Conservation (phyloP, 2,329 filamentous ascomycete genomes). For the Ophiocordyceps camponoti-leonardi region DNA sequence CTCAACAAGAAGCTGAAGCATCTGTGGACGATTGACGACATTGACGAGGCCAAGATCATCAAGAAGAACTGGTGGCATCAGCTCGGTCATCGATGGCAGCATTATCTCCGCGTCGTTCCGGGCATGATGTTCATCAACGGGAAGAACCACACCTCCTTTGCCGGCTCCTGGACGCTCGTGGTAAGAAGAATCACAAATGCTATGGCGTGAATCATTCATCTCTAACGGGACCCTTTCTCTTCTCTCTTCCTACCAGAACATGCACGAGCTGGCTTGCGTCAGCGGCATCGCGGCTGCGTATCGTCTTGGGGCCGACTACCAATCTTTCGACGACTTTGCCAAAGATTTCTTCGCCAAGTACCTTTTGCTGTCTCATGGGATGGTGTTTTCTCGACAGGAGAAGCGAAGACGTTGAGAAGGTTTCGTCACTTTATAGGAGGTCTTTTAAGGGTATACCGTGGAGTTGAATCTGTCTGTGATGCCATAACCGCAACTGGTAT, state of each 20-base stretch:
- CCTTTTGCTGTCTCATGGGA: conserved; percentile 25
- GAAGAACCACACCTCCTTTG: conserved; percentile 42
- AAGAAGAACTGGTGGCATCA: conserved; percentile 52
- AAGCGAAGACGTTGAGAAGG: conserved; percentile 7
- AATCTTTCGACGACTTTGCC: conserved; percentile 36
- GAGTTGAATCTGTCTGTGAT: not conserved
- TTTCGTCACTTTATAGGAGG: too few species aligned
- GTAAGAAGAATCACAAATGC: conserved; percentile 23
- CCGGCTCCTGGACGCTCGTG: conserved; percentile 51
- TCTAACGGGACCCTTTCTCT: not conserved
- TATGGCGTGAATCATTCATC: not conserved
- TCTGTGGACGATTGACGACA: conserved; percentile 42
- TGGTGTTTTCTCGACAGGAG: conserved; percentile 18
- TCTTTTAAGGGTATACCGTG: too few species aligned
- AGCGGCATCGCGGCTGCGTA: conserved; percentile 56
- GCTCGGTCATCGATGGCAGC: conserved; percentile 45
- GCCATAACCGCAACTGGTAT: conserved; percentile 13
- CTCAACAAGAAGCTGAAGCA: conserved; percentile 38
- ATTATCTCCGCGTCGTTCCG: conserved; percentile 48
- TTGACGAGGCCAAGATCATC: conserved; percentile 42
- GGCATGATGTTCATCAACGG: conserved; percentile 59
- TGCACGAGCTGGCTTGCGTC: conserved; percentile 54
- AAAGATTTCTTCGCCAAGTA: conserved; percentile 30
- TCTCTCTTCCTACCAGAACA: conserved; percentile 28
- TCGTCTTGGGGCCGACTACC: conserved; percentile 47